Evolutionary conservation across 2,329 filamentous ascomycete species (phyloP), one percentile per base, ranked within the genome.

Genomic region (Trichoderma atroviride): DNA sequence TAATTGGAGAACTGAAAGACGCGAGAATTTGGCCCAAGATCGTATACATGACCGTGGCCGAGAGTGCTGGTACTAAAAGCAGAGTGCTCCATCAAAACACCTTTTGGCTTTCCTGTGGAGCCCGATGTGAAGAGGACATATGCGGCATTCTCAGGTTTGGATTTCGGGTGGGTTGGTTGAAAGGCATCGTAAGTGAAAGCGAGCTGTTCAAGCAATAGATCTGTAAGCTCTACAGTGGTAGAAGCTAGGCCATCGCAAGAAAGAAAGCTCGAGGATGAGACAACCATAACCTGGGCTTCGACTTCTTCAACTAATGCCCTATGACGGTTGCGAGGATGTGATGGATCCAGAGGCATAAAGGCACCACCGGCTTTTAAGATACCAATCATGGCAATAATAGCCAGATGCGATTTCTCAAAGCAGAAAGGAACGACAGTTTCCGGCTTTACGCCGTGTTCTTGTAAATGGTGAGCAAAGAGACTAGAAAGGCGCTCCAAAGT

Each of bases 1-100:
- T 83, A 85, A 6, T 81, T 81, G 4, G 83, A 82, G 68, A 85
- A 85, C 67, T 86, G 84, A 55, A 88, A 70, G 5, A 88, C 83
- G 3, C 89, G 82, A 7, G 86, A 86, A 1, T 74, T 76, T 9
- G 74, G 75, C 50, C 79, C 81, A 67, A 87, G 85, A 1, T 81
- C 77, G 10, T 87, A 78, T 0, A 81, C 79, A 2, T 80, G 78
- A 0, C 81, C 84, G 73, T 88, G 83, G 0, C 81, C 81, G 2
- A 83, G 70, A 24, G 84, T 82, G 4, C 83, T 82, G 0, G 86
- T 86, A 1, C 85, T 84, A 11, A 89, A 80, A 2, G 86, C 82
- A 0, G 78, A 79, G 73, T 91, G 89, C 52, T 77, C 72, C 14
- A 78, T 70, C 7, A 77, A 50, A 6, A 73, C 72, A 5, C 75